Percentiles rank a stretch among this genome's conserved stretches.
Conservation (phyloP, 2,329 filamentous ascomycete genomes). For the Colletotrichum chlorophyti region DNA sequence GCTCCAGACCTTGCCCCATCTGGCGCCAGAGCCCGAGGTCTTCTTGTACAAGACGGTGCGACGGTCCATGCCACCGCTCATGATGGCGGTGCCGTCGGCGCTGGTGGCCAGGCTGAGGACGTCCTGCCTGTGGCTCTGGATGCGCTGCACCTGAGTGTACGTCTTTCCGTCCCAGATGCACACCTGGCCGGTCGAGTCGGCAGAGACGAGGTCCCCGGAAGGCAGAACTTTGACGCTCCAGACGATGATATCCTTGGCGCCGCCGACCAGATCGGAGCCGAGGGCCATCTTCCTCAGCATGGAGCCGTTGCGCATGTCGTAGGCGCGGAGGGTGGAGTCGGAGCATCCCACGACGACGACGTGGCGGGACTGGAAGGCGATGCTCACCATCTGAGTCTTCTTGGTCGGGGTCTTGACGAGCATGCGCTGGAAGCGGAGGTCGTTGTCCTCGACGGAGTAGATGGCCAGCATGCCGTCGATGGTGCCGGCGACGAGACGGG, state of each 20-base stretch:
- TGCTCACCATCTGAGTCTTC: constrained; percentile 87
- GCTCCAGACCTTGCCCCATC: constrained; percentile 88
- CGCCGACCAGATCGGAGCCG: constrained; percentile 77
- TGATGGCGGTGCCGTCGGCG: constrained; percentile 78
- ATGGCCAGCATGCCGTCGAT: constrained; percentile 89
- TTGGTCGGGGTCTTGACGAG: constrained; percentile 80
- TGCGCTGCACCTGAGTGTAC: constrained; percentile 84
- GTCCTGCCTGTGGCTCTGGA: constrained; percentile 88
- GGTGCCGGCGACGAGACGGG: constrained; percentile 83
- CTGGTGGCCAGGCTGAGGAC: constrained; percentile 87
- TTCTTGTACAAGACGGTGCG: constrained; percentile 84
- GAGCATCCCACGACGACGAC: constrained; percentile 89
- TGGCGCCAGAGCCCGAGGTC: constrained; percentile 61
- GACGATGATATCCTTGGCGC: constrained; percentile 84
- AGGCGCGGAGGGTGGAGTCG: constrained; percentile 93
- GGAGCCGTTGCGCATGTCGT: constrained; percentile 81
- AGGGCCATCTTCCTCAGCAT: constrained; percentile 84
- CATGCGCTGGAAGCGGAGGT: constrained; percentile 80
- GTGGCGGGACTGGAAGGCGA: constrained; percentile 86
- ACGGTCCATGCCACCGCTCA: constrained; percentile 92
- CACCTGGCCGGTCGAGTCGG: constrained; percentile 92
- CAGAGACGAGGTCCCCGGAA: constrained; percentile 90
- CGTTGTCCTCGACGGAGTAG: constrained; percentile 84
- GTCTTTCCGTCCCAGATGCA: constrained; percentile 94
- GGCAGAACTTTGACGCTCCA: constrained; percentile 92